Base-by-base conservation (phyloP, 2,329 filamentous ascomycete species). In the Annulohypoxylon truncatum region DNA sequence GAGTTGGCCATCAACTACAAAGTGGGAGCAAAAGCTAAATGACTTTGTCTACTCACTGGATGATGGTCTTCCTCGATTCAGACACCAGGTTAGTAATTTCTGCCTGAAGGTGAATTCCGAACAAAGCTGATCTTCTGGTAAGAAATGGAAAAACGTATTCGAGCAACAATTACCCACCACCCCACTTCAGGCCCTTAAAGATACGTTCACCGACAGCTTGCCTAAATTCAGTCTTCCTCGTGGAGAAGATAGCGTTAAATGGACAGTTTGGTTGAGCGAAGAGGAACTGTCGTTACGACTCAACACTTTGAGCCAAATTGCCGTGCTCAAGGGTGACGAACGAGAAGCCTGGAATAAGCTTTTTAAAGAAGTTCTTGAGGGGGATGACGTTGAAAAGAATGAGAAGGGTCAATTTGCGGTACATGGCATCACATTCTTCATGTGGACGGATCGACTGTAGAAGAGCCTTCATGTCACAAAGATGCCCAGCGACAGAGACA, bases 251-350 rank as follows among this genome's bases (percentile, higher is more conserved):
- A 80, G 77, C 28, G 80, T 88, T 48, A 79, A 81, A 48, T 91
- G 89, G 81, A 85, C 84, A 20, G 83, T 86, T 0, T 87, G 84
- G 82, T 75, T 92, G 61, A 80, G 77, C 26, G 83, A 84, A 62
- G 85, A 91, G 52, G 84, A 82, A 57, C 78, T 92, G 51, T 92
- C 89, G 87, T 82, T 85, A 56, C 83, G 91, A 33, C 83, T 90
- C 64, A 82, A 81, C 50, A 93, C 90, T 10, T 78, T 93, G 61
- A 91, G 89, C 72, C 90, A 92, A 74, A 85, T 93, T 66, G 85
- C 87, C 3, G 82, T 89, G 55, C 77, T 92, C 10, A 76, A 84
- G 48, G 85, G 82, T 1, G 79, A 83, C 56, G 80, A 83, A 46
- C 82, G 82, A 71, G 81, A 79, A 59, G 78, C 80, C 42, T 84